These are phyloP conservation scores for Alternaria triticimaculans DNA, from an alignment of 2,329 filamentous ascomycete genomes.

Conservation along the genomic window DNA sequence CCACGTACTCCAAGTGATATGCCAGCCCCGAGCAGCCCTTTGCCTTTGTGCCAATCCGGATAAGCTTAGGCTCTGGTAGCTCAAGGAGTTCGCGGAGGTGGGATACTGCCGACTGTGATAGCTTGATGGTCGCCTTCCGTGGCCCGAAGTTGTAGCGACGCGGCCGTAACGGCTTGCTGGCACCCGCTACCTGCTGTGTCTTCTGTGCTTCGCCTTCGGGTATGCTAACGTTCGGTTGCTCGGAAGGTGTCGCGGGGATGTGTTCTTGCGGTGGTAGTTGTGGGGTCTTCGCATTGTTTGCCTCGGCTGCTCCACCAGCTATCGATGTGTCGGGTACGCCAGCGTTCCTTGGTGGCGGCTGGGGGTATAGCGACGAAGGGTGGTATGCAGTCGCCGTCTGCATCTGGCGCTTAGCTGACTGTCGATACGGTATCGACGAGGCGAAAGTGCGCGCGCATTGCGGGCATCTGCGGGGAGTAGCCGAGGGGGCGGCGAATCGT, in stretches of 20 bases:
- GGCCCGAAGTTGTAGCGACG: constrained; percentile 73
- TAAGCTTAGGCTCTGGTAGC: constrained; percentile 88
- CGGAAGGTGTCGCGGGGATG: constrained; percentile 21
- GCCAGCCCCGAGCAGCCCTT: constrained; percentile 91
- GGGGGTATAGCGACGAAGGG: constrained; percentile 63
- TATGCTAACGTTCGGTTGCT: constrained; percentile 54
- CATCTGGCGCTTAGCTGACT: constrained; percentile 54
- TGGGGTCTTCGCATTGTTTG: constrained; percentile 57
- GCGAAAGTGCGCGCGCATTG: constrained; percentile 57
- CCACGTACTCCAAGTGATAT: constrained; percentile 94
- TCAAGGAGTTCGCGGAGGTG: constrained; percentile 80
- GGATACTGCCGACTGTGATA: constrained; percentile 79
- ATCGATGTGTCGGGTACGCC: constrained; percentile 68
- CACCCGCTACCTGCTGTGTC: constrained; percentile 54
- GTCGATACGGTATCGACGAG: constrained; percentile 44
- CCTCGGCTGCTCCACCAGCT: constrained; percentile 57
- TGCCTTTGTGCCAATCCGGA: constrained; percentile 93
- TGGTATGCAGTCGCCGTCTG: constrained; percentile 71
- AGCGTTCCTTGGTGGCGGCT: constrained; percentile 64
- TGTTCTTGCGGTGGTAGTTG: constrained; percentile 41
- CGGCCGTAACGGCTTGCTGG: constrained; percentile 57
- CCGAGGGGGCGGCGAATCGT: constrained; percentile 35
- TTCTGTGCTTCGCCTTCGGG: constrained; percentile 73
- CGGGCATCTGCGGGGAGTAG: constrained; percentile 44
- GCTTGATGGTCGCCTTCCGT: constrained; percentile 88